Evolutionary conservation across 208 protist genomes (phyloP).

Genomic region (Polymyxa betae): DNA sequence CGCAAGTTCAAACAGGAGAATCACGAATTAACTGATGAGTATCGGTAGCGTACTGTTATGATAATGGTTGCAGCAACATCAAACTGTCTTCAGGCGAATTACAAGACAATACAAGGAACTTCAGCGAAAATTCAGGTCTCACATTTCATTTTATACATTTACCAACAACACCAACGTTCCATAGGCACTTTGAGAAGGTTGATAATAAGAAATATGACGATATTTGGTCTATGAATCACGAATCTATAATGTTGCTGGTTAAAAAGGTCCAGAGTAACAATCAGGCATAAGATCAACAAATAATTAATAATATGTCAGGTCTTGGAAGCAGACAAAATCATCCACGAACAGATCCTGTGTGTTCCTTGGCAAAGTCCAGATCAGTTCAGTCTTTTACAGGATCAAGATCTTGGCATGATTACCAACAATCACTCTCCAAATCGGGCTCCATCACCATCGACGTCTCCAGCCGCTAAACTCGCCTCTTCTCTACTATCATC

Average conservation of each 20-base stretch:
- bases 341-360: constrained; percentile 89
- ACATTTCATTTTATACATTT: neutral
- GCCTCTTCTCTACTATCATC: neutral
- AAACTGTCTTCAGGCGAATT: constrained; percentile 74
- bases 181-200: constrained; percentile 71
- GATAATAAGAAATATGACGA: constrained; percentile 88
- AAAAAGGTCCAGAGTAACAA: constrained; percentile 47
- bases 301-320: constrained; percentile 70
- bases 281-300: neutral
- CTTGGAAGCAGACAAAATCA: constrained; percentile 88
- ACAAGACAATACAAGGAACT: constrained; percentile 91
- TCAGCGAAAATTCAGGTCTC: constrained; percentile 83
- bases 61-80: neutral
- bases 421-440: no score
- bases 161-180: neutral
- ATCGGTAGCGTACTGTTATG: constrained; percentile 62
- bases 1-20: constrained; percentile 85
- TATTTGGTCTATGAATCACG: constrained; percentile 90
- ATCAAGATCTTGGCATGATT: neutral
- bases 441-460: neutral
- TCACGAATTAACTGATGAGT: constrained; percentile 88
- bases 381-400: constrained; percentile 6
- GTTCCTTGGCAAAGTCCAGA: constrained; percentile 63
- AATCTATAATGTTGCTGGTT: constrained; percentile 82
- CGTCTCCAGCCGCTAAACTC: neutral